Evolutionary conservation across 352 stramenopile genomes (phyloP), one percentile per base, ranked within the genome.

Genomic region (Labyrinthula sp.): DNA sequence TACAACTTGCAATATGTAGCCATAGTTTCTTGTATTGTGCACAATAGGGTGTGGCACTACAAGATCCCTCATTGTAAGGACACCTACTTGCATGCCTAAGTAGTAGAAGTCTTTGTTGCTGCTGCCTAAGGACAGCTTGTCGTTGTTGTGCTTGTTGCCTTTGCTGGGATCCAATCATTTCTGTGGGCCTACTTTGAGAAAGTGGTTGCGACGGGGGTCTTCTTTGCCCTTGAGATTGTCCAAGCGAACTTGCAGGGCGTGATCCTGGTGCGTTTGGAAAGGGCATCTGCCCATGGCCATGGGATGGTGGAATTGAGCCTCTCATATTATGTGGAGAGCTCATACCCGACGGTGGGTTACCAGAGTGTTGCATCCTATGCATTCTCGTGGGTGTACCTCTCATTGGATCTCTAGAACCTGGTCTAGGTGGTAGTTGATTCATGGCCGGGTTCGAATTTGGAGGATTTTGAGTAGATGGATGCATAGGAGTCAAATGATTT

Each of bases 31-130:
- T 97, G 86, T 96, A 97, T 38, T 86, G 80, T 12, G 74, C 77
- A 67, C 87, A 97, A 54, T 89, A 88, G 22, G 78, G 76, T 3
- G 87, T 95, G 0, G 90, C 86, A 17, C 73, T 71, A 54, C 89
- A 98, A 17, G 63, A 69, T 9, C 74, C 73, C 3, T 93, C 78
- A 25, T 81, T 68, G 22, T 91, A 75, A 56, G 89, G 88, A 49
- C 89, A 98, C 71, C 93, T 96, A 56, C 89, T 92, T 2, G 89
- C 87, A 61, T 98, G 89, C 1, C 86, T 77, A 14, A 98, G 57
- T 14, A 97, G 63, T 17, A 98, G 52, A 21, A 98, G 64, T 21
- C 86, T 76, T 58, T 98, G 86, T 58, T 96, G 87, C 67, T 97
- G 86, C 43, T 93, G 84, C 40, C 90, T 79, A 14, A 97, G 69